Conservation (phyloP, 2,329 filamentous ascomycete genomes). For the Penicillium sclerotigenum region DNA sequence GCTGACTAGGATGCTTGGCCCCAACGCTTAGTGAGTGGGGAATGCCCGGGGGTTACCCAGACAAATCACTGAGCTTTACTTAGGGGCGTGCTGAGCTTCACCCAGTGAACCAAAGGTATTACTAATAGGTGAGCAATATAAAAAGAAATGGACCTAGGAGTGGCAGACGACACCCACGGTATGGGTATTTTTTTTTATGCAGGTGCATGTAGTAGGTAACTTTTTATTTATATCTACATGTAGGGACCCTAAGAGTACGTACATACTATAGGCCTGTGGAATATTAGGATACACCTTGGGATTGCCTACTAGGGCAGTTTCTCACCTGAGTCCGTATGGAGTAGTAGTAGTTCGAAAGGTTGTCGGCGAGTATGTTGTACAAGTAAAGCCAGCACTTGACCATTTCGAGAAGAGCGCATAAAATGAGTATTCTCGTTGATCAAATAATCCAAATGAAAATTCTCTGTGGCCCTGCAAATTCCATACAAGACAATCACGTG, state of each 20-base stretch:
- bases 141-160: not conserved
- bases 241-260: not conserved
- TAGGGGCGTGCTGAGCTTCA: not conserved
- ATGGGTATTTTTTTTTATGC: too few relatives aligned
- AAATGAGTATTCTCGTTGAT: not conserved
- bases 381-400: not conserved
- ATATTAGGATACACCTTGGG: not conserved
- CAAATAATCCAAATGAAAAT: not conserved
- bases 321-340: not conserved
- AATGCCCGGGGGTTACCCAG: not conserved
- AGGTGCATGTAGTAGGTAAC: not conserved
- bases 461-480: not conserved
- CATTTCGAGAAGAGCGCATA: not conserved
- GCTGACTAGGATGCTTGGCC: not conserved
- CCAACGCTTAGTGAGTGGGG: not conserved
- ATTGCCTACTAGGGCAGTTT: not conserved
- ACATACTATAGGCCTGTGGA: not conserved
- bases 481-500: not conserved
- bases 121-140: not conserved
- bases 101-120: not conserved
- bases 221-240: not conserved
- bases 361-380: not conserved
- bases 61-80: not conserved
- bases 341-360: too few relatives aligned
- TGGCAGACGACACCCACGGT: too few relatives aligned